A percentile compares a stretch with the other conserved stretches of the same genome.
phyloP scores from a whole-genome alignment of 352 stramenopile genomes.

The Phytophthora sansomeana region DNA sequence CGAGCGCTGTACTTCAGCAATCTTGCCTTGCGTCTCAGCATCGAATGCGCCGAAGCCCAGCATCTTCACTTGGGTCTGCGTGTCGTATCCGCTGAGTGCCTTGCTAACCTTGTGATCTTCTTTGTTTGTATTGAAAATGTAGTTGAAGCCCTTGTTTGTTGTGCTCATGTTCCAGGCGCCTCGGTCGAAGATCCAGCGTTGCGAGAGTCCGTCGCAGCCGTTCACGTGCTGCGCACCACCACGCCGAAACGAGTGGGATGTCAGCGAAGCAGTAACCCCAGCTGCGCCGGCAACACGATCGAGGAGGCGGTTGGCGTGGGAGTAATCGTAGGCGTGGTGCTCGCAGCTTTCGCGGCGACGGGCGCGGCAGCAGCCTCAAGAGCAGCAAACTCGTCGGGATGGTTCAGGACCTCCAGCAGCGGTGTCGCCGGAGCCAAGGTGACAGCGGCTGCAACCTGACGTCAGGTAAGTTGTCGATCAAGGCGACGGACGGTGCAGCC shows the following conservation, averaged over 20 bases:
- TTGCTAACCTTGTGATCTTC: conserved; percentile 19
- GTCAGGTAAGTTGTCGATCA: conserved; percentile 12
- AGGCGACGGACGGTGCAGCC: not conserved
- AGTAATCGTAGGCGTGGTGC: conserved; percentile 8
- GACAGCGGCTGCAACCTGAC: not conserved
- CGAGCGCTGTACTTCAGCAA: not conserved
- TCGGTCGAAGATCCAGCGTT: conserved; percentile 18
- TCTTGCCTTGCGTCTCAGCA: conserved; percentile 2
- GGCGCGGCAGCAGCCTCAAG: not conserved
- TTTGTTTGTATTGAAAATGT: conserved; percentile 20
- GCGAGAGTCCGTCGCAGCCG: not conserved
- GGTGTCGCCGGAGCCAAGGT: not conserved
- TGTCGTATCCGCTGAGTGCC: conserved; percentile 15
- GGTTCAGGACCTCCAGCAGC: conserved; percentile 11
- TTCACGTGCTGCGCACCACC: conserved; percentile 24
- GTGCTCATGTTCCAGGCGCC: conserved; percentile 27
- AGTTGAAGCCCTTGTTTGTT: conserved; percentile 24
- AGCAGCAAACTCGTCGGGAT: not conserved
- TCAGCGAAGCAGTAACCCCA: conserved; percentile 18
- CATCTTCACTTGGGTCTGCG: not conserved
- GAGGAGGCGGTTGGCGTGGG: conserved; percentile 35
- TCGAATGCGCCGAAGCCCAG: not conserved
- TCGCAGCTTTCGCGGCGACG: not conserved
- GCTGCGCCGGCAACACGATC: conserved; percentile 2
- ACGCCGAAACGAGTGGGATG: conserved; percentile 31